Base-by-base conservation (phyloP, 495 filamentous ascomycete species). In the Physcia stellaris region DNA sequence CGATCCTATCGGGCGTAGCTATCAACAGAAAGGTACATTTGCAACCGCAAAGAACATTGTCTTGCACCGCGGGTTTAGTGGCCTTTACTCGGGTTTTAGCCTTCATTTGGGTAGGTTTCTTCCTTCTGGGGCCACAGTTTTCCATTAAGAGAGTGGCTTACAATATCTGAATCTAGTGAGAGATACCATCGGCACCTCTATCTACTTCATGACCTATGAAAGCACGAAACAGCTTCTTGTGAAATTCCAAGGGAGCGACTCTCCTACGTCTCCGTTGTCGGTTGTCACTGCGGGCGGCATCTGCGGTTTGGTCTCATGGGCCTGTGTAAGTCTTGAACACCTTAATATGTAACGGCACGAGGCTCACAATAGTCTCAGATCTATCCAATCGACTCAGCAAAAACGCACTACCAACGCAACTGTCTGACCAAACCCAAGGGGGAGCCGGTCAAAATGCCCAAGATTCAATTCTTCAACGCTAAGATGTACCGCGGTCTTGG, bases 181-280 rank as follows among this genome's bases (percentile, higher is more conserved):
- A 35, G 83, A 88, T 54, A 85, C 81, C 1, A 67, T 86, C 37
- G 83, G 83, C 28, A 87, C 83, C 7, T 78, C 68, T 2, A 83
- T 86, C 39, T 90, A 90, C 55, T 90, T 90, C 50, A 79, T 76
- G 49, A 84, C 81, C 42, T 90, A 90, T 54, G 83, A 90, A 54
- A 79, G 75, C 51, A 70, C 67, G 41, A 87, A 90, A 54, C 80
- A 87, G 51, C 53, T 86, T 30, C 68, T 85, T 35, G 76, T 77
- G 17, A 83, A 81, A 16, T 71, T 79, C 37, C 70, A 75, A 24
- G 79, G 79, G 33, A 72, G 70, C 43, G 55, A 61, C 40, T 73
- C 75, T 38, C 75, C 79, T 15, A 80, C 78, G 17, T 76, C 80
- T 36, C 80, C 82, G 5, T 51, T 80, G 32, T 79, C 82, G 11